Conservation (phyloP, 352 stramenopile genomes). For the Lagenidium sp. region DNA sequence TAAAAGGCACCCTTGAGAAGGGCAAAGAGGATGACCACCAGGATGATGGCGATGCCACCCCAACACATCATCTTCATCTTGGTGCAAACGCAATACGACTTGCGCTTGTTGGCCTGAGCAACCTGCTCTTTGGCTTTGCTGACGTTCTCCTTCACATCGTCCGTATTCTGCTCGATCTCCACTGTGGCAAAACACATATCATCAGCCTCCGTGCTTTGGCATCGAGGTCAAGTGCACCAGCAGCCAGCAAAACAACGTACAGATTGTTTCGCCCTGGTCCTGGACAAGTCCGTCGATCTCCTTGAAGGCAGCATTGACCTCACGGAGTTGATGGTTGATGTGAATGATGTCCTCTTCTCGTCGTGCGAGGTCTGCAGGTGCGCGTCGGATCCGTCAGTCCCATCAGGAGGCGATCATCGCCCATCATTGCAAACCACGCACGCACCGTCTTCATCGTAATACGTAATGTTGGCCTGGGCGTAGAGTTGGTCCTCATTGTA, state of each 20-base stretch:
- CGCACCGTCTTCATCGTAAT: conserved; percentile 81
- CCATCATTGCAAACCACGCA: too few relatives aligned
- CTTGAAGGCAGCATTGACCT: conserved; percentile 80
- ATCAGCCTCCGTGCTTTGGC: too few relatives aligned
- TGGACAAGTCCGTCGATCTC: conserved; percentile 81
- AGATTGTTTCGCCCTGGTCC: conserved; percentile 67
- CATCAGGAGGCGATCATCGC: too few relatives aligned
- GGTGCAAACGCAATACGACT: conserved; percentile 64
- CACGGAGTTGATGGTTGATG: conserved; percentile 80
- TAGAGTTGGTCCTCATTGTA: conserved; percentile 87
- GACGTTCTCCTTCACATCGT: conserved; percentile 70
- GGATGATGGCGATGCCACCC: conserved; percentile 40
- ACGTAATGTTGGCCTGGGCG: conserved; percentile 72
- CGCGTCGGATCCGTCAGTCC: too few relatives aligned
- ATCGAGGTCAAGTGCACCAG: neutral
- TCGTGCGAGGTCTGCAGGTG: conserved; percentile 46
- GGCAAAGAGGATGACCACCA: conserved; percentile 34
- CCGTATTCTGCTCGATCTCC: conserved; percentile 76
- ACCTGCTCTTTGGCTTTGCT: conserved; percentile 62
- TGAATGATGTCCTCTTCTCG: conserved; percentile 84
- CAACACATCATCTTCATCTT: conserved; percentile 64
- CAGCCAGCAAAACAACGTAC: conserved; percentile 12
- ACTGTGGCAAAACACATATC: conserved; percentile 20
- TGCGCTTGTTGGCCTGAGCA: conserved; percentile 50
- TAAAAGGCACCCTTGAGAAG: conserved; percentile 3